Percentiles rank a stretch among this genome's conserved stretches.
These are phyloP conservation scores for Phytophthora chlamydospora DNA, from an alignment of 352 stramenopile genomes.

Conservation along the genomic window DNA sequence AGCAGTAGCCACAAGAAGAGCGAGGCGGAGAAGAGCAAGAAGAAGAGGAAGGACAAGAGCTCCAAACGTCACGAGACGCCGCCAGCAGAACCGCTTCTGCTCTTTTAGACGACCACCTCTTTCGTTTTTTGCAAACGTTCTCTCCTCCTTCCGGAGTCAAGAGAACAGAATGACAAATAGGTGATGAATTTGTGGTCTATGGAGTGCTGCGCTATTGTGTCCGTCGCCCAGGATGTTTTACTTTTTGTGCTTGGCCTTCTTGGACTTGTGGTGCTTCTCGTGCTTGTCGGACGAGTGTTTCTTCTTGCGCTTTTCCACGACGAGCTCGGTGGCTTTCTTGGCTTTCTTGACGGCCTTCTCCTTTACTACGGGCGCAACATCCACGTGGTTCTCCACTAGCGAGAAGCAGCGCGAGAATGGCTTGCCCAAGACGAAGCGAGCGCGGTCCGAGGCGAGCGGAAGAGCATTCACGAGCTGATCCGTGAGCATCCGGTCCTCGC, in stretches of 20 bases:
- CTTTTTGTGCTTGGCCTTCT: constrained; percentile 66
- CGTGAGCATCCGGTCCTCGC: constrained; percentile 65
- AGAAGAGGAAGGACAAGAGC: constrained; percentile 50
- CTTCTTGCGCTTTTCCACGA: constrained; percentile 43
- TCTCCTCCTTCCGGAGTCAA: constrained; percentile 13
- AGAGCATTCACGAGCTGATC: constrained; percentile 84
- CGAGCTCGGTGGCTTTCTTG: constrained; percentile 6
- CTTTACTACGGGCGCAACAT: constrained; percentile 19
- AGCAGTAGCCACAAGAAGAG: constrained; percentile 59
- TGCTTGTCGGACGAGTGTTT: constrained; percentile 37
- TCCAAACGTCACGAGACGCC: constrained; percentile 56
- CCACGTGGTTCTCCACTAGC: constrained; percentile 56
- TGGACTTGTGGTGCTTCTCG: constrained; percentile 52
- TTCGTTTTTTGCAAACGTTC: constrained; percentile 15
- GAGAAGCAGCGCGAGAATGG: constrained; percentile 80
- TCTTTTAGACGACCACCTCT: constrained; percentile 71
- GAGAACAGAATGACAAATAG: constrained; percentile 44
- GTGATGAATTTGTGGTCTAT: constrained; percentile 49
- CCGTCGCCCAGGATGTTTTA: constrained; percentile 19
- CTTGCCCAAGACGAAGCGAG: constrained; percentile 71
- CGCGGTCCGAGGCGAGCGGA: constrained; percentile 56
- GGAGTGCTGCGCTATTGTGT: constrained; percentile 37
- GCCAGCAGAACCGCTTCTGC: constrained; percentile 64
- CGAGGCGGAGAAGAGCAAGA: constrained; percentile 47
- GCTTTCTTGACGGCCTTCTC: constrained; percentile 12